Evolutionary conservation across 129 eudicot species (phyloP).

Genomic region (Flaveria ramosissima): DNA sequence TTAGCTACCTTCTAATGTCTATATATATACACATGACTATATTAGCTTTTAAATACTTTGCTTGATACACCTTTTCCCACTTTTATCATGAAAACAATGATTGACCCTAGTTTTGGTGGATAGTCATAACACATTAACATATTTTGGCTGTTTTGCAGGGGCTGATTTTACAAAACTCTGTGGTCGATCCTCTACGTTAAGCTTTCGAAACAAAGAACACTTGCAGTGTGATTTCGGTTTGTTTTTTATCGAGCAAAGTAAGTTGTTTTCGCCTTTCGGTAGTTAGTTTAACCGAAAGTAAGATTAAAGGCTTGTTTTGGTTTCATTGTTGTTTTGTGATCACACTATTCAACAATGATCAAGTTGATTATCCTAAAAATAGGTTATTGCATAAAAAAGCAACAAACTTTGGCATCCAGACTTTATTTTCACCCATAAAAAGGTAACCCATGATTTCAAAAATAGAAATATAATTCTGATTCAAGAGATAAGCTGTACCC

Average conservation of each 20-base stretch:
- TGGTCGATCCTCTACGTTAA: neutral
- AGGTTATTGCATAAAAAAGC: conserved; percentile 4
- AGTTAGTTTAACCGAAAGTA: neutral
- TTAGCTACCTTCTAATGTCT: conserved; percentile 29
- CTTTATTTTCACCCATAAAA: conserved; percentile 14
- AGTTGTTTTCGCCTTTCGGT: conserved; percentile 15
- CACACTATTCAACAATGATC: conserved; percentile 2
- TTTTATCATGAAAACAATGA: conserved; percentile 11
- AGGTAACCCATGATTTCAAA: neutral
- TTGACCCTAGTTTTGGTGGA: conserved; percentile 38
- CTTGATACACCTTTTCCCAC: conserved; percentile 20
- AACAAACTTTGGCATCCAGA: neutral
- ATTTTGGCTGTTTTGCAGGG: conserved; percentile 36
- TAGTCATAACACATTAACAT: conserved; percentile 21
- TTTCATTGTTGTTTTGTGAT: conserved; percentile 3
- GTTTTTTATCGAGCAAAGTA: conserved; percentile 31
- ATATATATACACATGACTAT: conserved; percentile 25
- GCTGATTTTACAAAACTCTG: conserved; percentile 15
- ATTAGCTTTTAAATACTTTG: conserved; percentile 15
- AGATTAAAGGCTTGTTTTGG: conserved; percentile 5
- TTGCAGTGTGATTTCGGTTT: conserved; percentile 23
- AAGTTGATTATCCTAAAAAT: conserved; percentile 7
- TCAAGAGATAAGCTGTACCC: neutral
- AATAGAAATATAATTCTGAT: neutral
- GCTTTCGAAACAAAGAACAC: conserved; percentile 5